Evolutionary conservation across 148 eudicot genomes (phyloP).

Genomic region (Rhododendron ovatum): DNA sequence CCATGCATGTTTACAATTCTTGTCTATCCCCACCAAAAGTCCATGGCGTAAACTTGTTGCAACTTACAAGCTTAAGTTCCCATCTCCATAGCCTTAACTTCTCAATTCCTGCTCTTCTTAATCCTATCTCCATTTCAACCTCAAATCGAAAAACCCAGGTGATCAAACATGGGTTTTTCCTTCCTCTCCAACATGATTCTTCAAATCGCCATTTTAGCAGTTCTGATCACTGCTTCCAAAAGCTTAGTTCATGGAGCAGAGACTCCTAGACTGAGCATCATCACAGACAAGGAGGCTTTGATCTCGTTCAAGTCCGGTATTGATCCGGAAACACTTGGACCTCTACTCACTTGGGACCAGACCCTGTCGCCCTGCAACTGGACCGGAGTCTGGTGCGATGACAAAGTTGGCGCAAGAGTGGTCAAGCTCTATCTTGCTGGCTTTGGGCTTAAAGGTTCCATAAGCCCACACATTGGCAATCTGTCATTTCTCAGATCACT

Average conservation of each 20-base stretch:
- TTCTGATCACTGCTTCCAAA: neutral
- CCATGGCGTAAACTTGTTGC: too few relatives aligned
- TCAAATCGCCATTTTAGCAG: neutral
- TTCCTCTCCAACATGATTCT: neutral
- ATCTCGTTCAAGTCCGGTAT: conserved; percentile 4
- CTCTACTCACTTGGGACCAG: conserved; percentile 17
- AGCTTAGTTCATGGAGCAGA: neutral
- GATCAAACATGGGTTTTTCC: neutral
- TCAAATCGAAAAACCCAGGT: neutral
- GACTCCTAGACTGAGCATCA: neutral
- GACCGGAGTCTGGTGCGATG: conserved; percentile 22
- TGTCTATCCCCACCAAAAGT: too few relatives aligned
- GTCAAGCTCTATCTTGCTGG: conserved; percentile 28
- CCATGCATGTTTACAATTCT: too few relatives aligned
- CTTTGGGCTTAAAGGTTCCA: conserved; percentile 17
- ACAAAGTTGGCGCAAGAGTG: conserved; percentile 20
- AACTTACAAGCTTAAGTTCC: too few relatives aligned
- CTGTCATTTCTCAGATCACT: conserved; percentile 29
- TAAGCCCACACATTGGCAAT: conserved; percentile 32
- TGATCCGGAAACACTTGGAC: too few relatives aligned
- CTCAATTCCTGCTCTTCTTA: neutral
- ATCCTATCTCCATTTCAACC: neutral
- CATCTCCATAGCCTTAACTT: too few relatives aligned
- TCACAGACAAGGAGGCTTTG: conserved; percentile 30
- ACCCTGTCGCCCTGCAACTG: conserved; percentile 34